Evolutionary conservation across 2,329 filamentous ascomycete species (phyloP).

Genomic region (Fusarium nematophilum): DNA sequence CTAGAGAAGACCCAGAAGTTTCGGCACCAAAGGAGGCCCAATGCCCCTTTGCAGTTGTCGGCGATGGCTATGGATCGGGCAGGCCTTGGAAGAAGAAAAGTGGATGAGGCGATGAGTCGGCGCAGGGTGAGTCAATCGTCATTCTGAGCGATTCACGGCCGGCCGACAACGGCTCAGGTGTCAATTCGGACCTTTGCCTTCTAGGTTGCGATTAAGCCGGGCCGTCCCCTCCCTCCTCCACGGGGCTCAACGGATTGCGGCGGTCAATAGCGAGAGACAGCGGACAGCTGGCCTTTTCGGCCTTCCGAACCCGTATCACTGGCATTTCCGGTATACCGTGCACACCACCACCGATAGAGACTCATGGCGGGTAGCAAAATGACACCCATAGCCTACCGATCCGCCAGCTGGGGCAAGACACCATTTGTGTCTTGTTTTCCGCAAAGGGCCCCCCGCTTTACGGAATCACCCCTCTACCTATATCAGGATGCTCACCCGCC

Average conservation of each 20-base stretch:
- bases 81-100: background rate
- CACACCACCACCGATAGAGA: constrained; percentile 13
- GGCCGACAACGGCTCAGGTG: constrained; percentile 7
- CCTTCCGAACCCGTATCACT: constrained; percentile 15
- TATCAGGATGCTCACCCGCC: constrained; percentile 15
- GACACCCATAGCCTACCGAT: constrained; percentile 30
- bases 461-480: constrained; percentile 34
- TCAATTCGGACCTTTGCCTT: constrained; percentile 25
- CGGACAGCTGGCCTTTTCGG: constrained; percentile 18
- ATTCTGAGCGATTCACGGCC: constrained; percentile 3
- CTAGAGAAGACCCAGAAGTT: constrained; percentile 25
- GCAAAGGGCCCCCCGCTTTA: constrained; percentile 34
- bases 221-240: constrained; percentile 20
- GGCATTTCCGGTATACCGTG: constrained; percentile 28
- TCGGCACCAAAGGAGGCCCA: constrained; percentile 33
- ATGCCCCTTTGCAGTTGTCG: constrained; percentile 22
- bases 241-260: constrained; percentile 12
- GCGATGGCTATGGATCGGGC: constrained; percentile 15
- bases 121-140: constrained; percentile 7
- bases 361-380: constrained; percentile 5
- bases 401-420: constrained; percentile 26
- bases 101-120: constrained; percentile 15
- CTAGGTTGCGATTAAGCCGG: background rate
- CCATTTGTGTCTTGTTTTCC: constrained; percentile 25
- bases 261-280: constrained; percentile 5